These are phyloP conservation scores for Wickerhamiella nectarea DNA, from an alignment of 805 yeast genomes.

Conservation along the genomic window DNA sequence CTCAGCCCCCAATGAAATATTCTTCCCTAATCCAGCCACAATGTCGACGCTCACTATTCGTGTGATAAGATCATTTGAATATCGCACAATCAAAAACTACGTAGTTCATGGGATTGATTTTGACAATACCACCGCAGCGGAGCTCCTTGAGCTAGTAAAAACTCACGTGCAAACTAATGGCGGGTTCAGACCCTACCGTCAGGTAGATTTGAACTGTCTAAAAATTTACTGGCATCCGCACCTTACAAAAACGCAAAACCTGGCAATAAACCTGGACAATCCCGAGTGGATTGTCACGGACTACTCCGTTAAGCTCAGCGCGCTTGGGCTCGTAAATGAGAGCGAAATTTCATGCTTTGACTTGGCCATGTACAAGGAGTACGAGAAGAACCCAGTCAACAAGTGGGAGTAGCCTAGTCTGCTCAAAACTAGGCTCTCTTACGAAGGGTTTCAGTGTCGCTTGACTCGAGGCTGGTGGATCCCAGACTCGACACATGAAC, in stretches of 20 bases:
- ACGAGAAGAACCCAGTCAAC: constrained; percentile 73
- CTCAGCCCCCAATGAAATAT: background rate
- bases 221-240: constrained; percentile 92
- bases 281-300: constrained; percentile 55
- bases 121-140: constrained; percentile 48
- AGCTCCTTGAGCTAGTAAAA: constrained; percentile 41
- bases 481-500: background rate
- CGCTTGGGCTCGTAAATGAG: constrained; percentile 56
- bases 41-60: constrained; percentile 63
- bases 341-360: constrained; percentile 84
- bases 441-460: background rate
- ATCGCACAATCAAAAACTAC: constrained; percentile 70
- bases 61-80: constrained; percentile 80
- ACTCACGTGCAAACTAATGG: constrained; percentile 42
- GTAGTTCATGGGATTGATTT: constrained; percentile 60
- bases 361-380: constrained; percentile 47
- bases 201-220: constrained; percentile 48
- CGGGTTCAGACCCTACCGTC: constrained; percentile 69
- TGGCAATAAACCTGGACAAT: constrained; percentile 80
- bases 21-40: background rate
- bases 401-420: constrained; percentile 70
- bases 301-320: constrained; percentile 31
- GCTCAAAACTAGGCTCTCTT: background rate
- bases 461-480: background rate
- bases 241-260: constrained; percentile 82